Evolutionary conservation across 108 stramenopile genomes (phyloP), one percentile per base, ranked within the genome.

Genomic region (Cyclotella atomus): DNA sequence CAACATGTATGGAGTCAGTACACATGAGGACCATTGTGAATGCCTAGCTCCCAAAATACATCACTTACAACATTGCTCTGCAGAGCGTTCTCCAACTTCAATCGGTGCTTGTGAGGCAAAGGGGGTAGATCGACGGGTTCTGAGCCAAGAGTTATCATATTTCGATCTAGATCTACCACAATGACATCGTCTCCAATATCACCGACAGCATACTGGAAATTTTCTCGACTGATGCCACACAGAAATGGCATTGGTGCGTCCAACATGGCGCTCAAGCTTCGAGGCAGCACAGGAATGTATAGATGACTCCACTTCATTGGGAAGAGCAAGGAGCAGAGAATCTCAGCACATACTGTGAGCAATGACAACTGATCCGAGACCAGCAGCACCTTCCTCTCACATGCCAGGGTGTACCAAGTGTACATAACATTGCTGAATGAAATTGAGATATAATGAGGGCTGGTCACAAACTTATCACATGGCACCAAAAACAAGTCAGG

Each of bases 271-370:
- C 75, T 81, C 20, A 97, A 49, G 30, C 87, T 88, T 19, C 85
- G 81, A 9, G 96, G 96, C 19, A 97, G 68, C 54, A 94, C 52
- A 2, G 96, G 96, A 49, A 97, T 89, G 60, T 97, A 97, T 32
- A 94, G 61, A 59, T 97, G 94, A 44, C 86, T 91, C 98, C 97
- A 99, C 70, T 84, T 85, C 84, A 99, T 89, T 17, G 98, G 98
- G 70, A 97, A 98, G 17, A 98, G 86, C 12, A 99, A 76, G 3
- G 96, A 96, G 25, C 84, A 84, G 32, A 99, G 83, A 33, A 96
- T 96, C 77, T 99, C 98, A 23, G 92, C 80, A 54, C 92, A 89
- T 3, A 96, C 91, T 0, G 95, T 94, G 45, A 98, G 73, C 19
- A 98, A 46, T 19, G 95, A 89, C 61, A 88, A 71, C 72, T 97